Percentiles rank a stretch among this genome's conserved stretches.
Conservation (phyloP, 176 grass and related monocot genomes). For the Pharus latifolius region DNA sequence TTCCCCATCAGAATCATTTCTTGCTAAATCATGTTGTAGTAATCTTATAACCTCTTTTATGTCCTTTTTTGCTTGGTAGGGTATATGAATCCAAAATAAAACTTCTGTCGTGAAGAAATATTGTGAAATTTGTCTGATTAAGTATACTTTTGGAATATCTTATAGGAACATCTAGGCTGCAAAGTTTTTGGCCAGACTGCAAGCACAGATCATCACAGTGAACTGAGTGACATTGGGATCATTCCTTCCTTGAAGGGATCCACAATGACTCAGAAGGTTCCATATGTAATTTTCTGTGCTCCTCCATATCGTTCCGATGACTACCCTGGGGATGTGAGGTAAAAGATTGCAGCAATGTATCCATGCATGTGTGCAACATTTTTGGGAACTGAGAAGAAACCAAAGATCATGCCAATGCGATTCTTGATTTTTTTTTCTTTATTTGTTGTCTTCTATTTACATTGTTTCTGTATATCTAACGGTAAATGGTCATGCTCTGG, state of each 20-base stretch:
- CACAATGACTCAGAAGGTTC: slow-evolving; percentile 31
- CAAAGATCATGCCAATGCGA: neutral
- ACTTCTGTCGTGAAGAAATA: neutral
- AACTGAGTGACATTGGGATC: slow-evolving; percentile 56
- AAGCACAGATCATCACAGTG: slow-evolving; percentile 70
- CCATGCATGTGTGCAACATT: neutral
- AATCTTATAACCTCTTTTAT: neutral
- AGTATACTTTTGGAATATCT: neutral
- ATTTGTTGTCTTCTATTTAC: neutral
- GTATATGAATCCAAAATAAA: neutral
- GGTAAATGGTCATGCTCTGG: neutral
- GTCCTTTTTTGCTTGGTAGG: neutral
- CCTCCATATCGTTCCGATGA: slow-evolving; percentile 66
- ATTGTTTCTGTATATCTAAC: neutral
- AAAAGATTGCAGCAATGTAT: neutral
- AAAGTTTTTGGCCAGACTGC: slow-evolving; percentile 69
- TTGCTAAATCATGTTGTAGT: too few relatives aligned
- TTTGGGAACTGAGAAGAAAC: neutral
- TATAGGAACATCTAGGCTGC: slow-evolving; percentile 64
- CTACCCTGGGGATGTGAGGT: slow-evolving; percentile 73
- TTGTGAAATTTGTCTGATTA: neutral
- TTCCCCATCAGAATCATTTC: neutral
- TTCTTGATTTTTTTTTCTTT: too few relatives aligned
- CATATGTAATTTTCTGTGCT: slow-evolving; percentile 83
- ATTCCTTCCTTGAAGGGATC: slow-evolving; percentile 52